phyloP scores from a whole-genome alignment of 2,329 filamentous ascomycete genomes.

The Clarireedia sp. region DNA sequence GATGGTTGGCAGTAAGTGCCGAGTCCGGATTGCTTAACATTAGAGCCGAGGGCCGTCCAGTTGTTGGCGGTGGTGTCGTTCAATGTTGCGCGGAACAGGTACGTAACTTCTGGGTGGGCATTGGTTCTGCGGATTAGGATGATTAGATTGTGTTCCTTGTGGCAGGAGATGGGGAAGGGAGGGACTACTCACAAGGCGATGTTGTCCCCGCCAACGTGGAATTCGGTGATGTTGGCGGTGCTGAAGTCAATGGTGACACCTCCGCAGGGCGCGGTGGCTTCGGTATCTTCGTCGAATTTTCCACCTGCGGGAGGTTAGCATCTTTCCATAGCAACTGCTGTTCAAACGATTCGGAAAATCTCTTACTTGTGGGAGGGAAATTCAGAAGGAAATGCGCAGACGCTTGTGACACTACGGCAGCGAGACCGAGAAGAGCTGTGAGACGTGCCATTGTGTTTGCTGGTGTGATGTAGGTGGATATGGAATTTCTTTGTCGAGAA shows the following conservation, averaged over 20 bases:
- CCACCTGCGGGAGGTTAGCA: slow-evolving; percentile 30
- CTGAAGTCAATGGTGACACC: slow-evolving; percentile 41
- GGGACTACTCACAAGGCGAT: slow-evolving; percentile 31
- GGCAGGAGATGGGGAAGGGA: background rate
- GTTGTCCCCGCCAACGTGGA: slow-evolving; percentile 50
- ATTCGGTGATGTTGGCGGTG: slow-evolving; percentile 47
- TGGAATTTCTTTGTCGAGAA: background rate
- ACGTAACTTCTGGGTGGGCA: slow-evolving; percentile 45
- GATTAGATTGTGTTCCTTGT: background rate
- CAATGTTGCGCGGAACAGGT: slow-evolving; percentile 50
- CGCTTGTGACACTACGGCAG: slow-evolving; percentile 21
- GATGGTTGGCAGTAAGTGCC: slow-evolving; percentile 46
- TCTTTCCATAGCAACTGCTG: background rate
- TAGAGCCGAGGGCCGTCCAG: slow-evolving; percentile 48
- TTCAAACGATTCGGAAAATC: background rate
- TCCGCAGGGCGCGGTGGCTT: slow-evolving; percentile 45
- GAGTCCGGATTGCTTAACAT: slow-evolving; percentile 46
- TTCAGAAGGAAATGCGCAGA: slow-evolving; percentile 49
- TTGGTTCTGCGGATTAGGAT: slow-evolving; percentile 28
- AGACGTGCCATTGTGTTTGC: slow-evolving; percentile 6
- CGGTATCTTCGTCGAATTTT: slow-evolving; percentile 37
- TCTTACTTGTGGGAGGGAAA: slow-evolving; percentile 34
- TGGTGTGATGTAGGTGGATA: background rate
- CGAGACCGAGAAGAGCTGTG: slow-evolving; percentile 9
- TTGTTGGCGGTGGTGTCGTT: slow-evolving; percentile 33